Evolutionary conservation across 1,139 yeast species (phyloP).

Genomic region (Debaryomyces sp.): DNA sequence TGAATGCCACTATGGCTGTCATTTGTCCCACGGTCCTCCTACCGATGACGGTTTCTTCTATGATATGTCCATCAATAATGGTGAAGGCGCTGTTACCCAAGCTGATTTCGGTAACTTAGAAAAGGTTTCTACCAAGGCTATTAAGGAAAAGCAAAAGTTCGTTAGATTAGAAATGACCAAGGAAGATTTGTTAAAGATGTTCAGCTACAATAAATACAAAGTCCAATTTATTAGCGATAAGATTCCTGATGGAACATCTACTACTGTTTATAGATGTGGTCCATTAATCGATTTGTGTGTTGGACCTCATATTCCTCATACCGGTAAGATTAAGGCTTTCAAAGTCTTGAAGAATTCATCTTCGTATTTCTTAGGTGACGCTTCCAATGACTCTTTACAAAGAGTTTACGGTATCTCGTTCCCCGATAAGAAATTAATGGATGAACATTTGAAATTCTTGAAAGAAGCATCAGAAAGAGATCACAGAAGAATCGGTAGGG

Average conservation of each 20-base stretch:
- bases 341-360: constrained; percentile 95
- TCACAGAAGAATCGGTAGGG: constrained; percentile 94
- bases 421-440: constrained; percentile 98
- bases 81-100: constrained; percentile 74
- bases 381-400: constrained; percentile 91
- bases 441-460: constrained; percentile 90
- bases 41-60: constrained; percentile 98
- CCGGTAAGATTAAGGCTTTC: constrained; percentile 94
- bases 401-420: constrained; percentile 97
- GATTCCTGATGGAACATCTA: constrained; percentile 93
- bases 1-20: constrained; percentile 95
- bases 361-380: constrained; percentile 93
- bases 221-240: constrained; percentile 83
- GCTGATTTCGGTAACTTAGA: constrained; percentile 85
- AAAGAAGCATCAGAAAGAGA: constrained; percentile 98
- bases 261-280: constrained; percentile 98
- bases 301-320: constrained; percentile 98
- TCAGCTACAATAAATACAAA: constrained; percentile 93
- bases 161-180: constrained; percentile 92
- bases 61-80: constrained; percentile 87
- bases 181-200: constrained; percentile 90
- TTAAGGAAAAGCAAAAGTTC: constrained; percentile 94
- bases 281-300: constrained; percentile 95
- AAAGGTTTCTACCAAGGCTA: constrained; percentile 84
- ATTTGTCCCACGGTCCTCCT: constrained; percentile 89